Percentiles rank a stretch among this genome's conserved stretches.
Evolutionary conservation across 1,284 basidiomycete genomes (phyloP).

Genomic region (Ustilago shanxiensis): DNA sequence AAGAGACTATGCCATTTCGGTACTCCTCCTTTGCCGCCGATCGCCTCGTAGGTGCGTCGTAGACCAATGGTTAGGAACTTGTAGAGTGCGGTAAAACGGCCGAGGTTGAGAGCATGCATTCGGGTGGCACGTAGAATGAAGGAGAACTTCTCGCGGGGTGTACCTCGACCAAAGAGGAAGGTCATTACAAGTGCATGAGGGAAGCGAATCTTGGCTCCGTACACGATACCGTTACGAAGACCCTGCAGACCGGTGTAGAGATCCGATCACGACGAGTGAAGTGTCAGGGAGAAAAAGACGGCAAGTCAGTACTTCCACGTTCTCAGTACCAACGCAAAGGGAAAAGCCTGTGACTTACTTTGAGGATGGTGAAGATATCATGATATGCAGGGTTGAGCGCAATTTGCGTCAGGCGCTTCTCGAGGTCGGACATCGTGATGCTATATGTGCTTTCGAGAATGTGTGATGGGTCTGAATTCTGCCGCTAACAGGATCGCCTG

Average conservation of each 20-base stretch:
- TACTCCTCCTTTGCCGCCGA: slow-evolving; percentile 79
- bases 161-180: slow-evolving; percentile 79
- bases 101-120: slow-evolving; percentile 87
- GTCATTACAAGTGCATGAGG: slow-evolving; percentile 99
- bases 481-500: not conserved
- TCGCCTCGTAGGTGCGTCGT: slow-evolving; percentile 77
- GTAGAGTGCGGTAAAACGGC: slow-evolving; percentile 93
- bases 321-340: not conserved
- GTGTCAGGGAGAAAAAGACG: no score
- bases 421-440: slow-evolving; percentile 39
- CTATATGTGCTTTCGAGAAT: not conserved
- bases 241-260: slow-evolving; percentile 66
- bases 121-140: slow-evolving; percentile 88
- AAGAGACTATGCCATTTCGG: slow-evolving; percentile 83
- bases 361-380: slow-evolving; percentile 89
- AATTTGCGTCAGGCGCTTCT: slow-evolving; percentile 56
- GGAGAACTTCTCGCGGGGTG: slow-evolving; percentile 74
- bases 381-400: slow-evolving; percentile 79
- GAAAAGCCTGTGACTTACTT: slow-evolving; percentile 73
- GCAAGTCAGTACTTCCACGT: not conserved
- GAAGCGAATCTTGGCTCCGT: slow-evolving; percentile 91
- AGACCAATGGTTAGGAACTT: slow-evolving; percentile 87
- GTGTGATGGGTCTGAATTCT: no score
- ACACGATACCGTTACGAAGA: slow-evolving; percentile 93
- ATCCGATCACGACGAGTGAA: not conserved